phyloP scores from a whole-genome alignment of 768 basidiomycete species.

The Clitopilus passeckerianus region DNA sequence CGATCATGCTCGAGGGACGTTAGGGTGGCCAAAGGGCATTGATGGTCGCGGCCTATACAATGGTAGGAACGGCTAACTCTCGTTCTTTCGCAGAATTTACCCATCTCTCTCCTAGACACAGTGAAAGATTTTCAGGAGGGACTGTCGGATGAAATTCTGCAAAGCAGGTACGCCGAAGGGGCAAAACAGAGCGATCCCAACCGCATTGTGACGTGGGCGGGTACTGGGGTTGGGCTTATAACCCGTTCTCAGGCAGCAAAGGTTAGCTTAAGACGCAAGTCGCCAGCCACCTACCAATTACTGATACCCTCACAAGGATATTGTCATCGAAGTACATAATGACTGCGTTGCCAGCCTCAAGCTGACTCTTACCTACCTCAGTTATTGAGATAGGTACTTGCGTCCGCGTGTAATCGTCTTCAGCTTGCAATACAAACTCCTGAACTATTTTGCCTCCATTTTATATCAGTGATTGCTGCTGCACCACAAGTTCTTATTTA shows the following conservation, averaged over 20 bases:
- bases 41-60: conserved; percentile 62
- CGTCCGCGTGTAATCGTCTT: too few relatives aligned
- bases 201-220: conserved; percentile 64
- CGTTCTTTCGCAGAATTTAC: conserved; percentile 1
- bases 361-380: neutral
- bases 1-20: conserved; percentile 49
- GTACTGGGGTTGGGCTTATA: conserved; percentile 58
- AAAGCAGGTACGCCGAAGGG: conserved; percentile 41
- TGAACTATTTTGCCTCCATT: too few relatives aligned
- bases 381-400: neutral
- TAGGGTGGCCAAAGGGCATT: conserved; percentile 56
- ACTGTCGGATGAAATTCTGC: conserved; percentile 34
- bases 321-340: conserved; percentile 46
- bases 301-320: conserved; percentile 30
- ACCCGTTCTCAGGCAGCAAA: conserved; percentile 33
- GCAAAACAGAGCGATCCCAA: conserved; percentile 37
- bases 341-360: conserved; percentile 29
- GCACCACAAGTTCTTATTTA: too few relatives aligned
- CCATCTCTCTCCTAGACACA: conserved; percentile 32
- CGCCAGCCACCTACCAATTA: neutral
- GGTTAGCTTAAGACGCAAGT: conserved; percentile 17
- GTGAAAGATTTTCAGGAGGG: conserved; percentile 53
- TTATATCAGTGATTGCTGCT: too few relatives aligned
- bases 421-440: too few relatives aligned
- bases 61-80: conserved; percentile 23